Conservation (phyloP, 2,329 filamentous ascomycete species). For the Myriangium duriaei region DNA sequence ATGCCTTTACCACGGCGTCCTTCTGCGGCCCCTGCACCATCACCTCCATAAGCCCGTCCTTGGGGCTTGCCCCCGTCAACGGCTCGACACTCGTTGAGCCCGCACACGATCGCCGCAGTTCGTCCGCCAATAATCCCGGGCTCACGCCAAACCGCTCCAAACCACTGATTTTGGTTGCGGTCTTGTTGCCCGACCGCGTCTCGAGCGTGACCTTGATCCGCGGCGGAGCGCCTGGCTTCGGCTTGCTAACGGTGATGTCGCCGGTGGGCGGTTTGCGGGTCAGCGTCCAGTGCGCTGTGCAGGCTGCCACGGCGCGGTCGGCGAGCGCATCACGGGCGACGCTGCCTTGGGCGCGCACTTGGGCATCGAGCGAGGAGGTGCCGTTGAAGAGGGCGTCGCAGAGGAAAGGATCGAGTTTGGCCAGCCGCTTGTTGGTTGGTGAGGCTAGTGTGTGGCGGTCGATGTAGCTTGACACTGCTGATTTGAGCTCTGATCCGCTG, state of each 20-base stretch:
- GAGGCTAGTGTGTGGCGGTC: neutral
- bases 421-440: slow-evolving; percentile 33
- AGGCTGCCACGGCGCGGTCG: slow-evolving; percentile 44
- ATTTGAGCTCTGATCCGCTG: slow-evolving; percentile 46
- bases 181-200: slow-evolving; percentile 54
- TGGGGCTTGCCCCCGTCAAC: slow-evolving; percentile 45
- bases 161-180: slow-evolving; percentile 49
- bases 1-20: slow-evolving; percentile 45
- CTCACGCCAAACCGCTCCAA: slow-evolving; percentile 50
- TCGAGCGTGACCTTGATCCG: slow-evolving; percentile 49
- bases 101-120: slow-evolving; percentile 54
- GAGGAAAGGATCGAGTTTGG: slow-evolving; percentile 50
- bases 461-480: slow-evolving; percentile 34
- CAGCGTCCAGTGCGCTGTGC: slow-evolving; percentile 46
- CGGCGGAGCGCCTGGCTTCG: slow-evolving; percentile 47
- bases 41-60: slow-evolving; percentile 53
- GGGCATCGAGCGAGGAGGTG: slow-evolving; percentile 39
- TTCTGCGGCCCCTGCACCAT: slow-evolving; percentile 56
- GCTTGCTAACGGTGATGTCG: slow-evolving; percentile 38
- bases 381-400: slow-evolving; percentile 49
- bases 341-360: slow-evolving; percentile 43
- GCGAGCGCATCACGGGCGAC: slow-evolving; percentile 49
- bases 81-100: slow-evolving; percentile 54
- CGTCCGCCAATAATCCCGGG: slow-evolving; percentile 48
- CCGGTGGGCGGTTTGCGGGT: slow-evolving; percentile 33